Percentiles rank a stretch among this genome's conserved stretches.
Conservation (phyloP, 345 rosid species). For the Turritis glabra region DNA sequence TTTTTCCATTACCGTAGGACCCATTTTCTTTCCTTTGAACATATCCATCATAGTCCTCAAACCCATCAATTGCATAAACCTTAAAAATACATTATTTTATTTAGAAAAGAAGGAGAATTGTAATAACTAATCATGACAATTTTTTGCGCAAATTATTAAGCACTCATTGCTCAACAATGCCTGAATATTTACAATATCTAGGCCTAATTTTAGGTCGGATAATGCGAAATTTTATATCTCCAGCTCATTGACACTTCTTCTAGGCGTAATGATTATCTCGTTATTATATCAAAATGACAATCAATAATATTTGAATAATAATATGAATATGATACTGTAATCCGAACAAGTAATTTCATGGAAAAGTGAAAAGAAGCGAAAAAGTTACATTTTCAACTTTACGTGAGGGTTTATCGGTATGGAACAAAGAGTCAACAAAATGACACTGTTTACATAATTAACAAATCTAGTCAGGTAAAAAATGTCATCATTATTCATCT, state of each 20-base stretch:
- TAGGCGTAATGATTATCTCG: slow-evolving; percentile 17
- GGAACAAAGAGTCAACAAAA: slow-evolving; percentile 22
- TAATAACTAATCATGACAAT: slow-evolving; percentile 33
- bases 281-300: slow-evolving; percentile 9
- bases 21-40: slow-evolving; percentile 23
- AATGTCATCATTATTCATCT: background rate
- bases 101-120: slow-evolving; percentile 6
- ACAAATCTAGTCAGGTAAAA: slow-evolving; percentile 9
- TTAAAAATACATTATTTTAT: slow-evolving; percentile 25
- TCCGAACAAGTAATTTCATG: slow-evolving; percentile 16
- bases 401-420: slow-evolving; percentile 25
- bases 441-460: slow-evolving; percentile 3
- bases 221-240: slow-evolving; percentile 10
- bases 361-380: slow-evolving; percentile 22
- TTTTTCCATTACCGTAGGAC: slow-evolving; percentile 21
- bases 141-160: slow-evolving; percentile 32
- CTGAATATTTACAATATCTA: slow-evolving; percentile 33
- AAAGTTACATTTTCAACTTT: slow-evolving; percentile 36
- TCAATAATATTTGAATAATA: background rate
- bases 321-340: background rate
- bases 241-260: slow-evolving; percentile 29
- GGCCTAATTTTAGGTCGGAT: slow-evolving; percentile 35
- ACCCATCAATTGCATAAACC: slow-evolving; percentile 15
- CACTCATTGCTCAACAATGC: slow-evolving; percentile 36
- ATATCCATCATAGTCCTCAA: slow-evolving; percentile 22